Evolutionary conservation across 2,329 filamentous ascomycete species (phyloP), one percentile per base, ranked within the genome.

Genomic region (Clonostachys chloroleuca): DNA sequence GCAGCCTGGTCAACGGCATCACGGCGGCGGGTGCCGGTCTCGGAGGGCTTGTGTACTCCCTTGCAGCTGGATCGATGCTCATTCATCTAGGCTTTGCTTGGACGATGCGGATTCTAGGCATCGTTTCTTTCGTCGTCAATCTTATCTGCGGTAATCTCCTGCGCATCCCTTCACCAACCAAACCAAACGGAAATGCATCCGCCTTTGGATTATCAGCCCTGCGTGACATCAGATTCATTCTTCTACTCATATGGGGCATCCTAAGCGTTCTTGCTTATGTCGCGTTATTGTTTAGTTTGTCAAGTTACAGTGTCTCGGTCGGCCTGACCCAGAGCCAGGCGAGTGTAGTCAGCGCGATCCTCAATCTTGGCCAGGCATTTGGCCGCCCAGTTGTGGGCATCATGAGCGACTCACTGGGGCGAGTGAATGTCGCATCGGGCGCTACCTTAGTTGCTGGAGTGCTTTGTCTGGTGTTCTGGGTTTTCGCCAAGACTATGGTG

Each of bases 251-350:
- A 4, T 87, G 78, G 66, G 81, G 79, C 1, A 72, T 80, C 49
- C 70, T 85, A 51, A 81, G 73, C 44, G 81, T 85, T 72, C 65
- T 87, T 6, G 84, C 79, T 6, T 87, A 87, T 52, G 77, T 85
- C 16, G 77, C 82, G 0, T 61, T 87, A 3, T 68, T 86, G 3
- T 87, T 84, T 63, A 81, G 76, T 4, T 61, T 87, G 9, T 78
- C 84, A 2, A 81, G 78, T 49, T 87, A 84, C 56, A 80, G 80
- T 1, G 66, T 73, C 8, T 73, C 73, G 0, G 73, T 86, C 36
- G 83, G 83, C 0, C 70, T 87, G 5, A 70, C 70, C 1, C 65
- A 78, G 3, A 66, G 75, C n/a, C 81, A 87, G 58, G 83, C 79
- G 1, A 75, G 76, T 13, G 68, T 82, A 36, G 71, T 84, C 14